Conservation (phyloP, 495 filamentous ascomycete genomes). For the Cercophora sp. region DNA sequence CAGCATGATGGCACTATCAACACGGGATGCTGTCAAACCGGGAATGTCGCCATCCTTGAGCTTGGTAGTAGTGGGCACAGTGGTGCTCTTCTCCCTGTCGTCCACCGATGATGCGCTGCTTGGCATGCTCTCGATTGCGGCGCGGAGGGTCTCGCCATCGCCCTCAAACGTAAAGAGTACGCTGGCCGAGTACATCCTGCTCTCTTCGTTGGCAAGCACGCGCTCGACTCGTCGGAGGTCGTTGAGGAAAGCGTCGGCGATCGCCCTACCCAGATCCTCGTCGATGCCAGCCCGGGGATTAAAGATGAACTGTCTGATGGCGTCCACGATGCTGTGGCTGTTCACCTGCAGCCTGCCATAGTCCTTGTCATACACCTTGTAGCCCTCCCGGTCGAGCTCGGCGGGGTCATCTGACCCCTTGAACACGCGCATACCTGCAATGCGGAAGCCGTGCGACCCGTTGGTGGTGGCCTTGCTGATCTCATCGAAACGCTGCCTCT, state of each 20-base stretch:
- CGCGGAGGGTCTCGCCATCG: slow-evolving; percentile 63
- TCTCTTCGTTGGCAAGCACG: slow-evolving; percentile 71
- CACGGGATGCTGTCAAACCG: slow-evolving; percentile 23
- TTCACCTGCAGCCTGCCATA: slow-evolving; percentile 72
- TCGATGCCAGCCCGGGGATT: slow-evolving; percentile 57
- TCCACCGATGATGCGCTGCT: background rate
- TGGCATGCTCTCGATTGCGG: slow-evolving; percentile 49
- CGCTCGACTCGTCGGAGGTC: slow-evolving; percentile 63
- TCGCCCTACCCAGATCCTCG: slow-evolving; percentile 46
- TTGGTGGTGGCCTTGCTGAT: slow-evolving; percentile 77
- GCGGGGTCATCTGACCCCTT: slow-evolving; percentile 54
- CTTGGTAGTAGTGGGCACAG: background rate
- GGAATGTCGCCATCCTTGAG: background rate
- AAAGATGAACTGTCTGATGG: slow-evolving; percentile 72
- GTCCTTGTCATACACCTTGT: slow-evolving; percentile 78
- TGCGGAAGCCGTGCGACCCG: slow-evolving; percentile 73
- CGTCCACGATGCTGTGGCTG: slow-evolving; percentile 65
- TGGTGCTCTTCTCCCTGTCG: background rate
- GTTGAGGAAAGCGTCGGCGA: slow-evolving; percentile 60
- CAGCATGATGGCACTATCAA: slow-evolving; percentile 45
- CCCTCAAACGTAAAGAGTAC: slow-evolving; percentile 92
- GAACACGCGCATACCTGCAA: slow-evolving; percentile 93
- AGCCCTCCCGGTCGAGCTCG: slow-evolving; percentile 47
- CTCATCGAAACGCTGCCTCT: slow-evolving; percentile 74
- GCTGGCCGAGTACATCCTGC: slow-evolving; percentile 90